Conservation (phyloP, 768 basidiomycete genomes). For the Leucosporidium yakuticum region DNA sequence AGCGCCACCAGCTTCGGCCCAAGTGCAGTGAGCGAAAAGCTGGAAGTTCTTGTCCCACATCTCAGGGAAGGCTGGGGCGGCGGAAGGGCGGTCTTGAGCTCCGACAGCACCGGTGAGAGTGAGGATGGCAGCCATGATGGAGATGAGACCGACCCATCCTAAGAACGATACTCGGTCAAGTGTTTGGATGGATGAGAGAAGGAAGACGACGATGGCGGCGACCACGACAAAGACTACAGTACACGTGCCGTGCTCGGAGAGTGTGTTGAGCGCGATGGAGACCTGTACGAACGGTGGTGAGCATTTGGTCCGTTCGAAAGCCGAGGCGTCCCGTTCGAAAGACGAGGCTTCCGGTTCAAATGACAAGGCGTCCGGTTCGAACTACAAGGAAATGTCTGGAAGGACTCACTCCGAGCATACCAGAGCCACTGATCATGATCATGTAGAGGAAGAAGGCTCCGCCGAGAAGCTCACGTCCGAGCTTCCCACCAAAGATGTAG, state of each 20-base stretch:
- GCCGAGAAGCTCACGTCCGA: slow-evolving; percentile 1
- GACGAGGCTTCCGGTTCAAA: too few relatives aligned
- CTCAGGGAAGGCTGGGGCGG: slow-evolving; percentile 19
- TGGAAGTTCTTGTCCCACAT: slow-evolving; percentile 34
- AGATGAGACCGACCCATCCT: slow-evolving; percentile 25
- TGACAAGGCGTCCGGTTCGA: too few relatives aligned
- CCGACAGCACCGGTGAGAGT: slow-evolving; percentile 31
- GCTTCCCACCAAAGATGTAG: not conserved
- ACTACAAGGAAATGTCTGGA: too few relatives aligned
- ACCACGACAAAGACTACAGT: not conserved
- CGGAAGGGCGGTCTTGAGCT: slow-evolving; percentile 22
- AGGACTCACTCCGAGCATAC: not conserved
- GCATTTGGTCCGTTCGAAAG: not conserved
- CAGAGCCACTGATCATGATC: not conserved
- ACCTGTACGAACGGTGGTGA: not conserved
- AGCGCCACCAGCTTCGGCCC: not conserved
- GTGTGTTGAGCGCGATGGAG: not conserved
- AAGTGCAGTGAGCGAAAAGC: not conserved
- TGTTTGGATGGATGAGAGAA: slow-evolving; percentile 28
- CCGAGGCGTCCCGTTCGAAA: too few relatives aligned
- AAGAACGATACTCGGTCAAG: slow-evolving; percentile 29
- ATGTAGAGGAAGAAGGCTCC: not conserved
- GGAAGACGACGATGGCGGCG: slow-evolving; percentile 1
- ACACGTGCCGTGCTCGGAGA: not conserved
- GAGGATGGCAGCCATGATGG: slow-evolving; percentile 25